Evolutionary conservation across 177 flowering plant genomes (phyloP).

Genomic region (Vitis hybrid): DNA sequence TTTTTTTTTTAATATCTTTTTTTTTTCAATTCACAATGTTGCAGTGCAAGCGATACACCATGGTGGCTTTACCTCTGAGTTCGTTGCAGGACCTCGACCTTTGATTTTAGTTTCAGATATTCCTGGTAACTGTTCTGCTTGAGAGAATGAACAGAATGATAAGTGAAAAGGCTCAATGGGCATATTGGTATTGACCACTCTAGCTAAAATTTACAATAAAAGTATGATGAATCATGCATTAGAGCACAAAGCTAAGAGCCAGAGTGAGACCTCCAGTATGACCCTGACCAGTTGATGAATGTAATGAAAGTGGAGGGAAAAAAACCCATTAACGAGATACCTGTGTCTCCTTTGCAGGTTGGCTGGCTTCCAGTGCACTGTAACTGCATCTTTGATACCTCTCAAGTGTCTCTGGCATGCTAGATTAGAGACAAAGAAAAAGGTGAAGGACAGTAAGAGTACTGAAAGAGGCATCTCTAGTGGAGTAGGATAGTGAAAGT

Average conservation of each 20-base stretch:
- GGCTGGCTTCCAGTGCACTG: conserved; percentile 41
- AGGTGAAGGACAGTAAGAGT: not conserved
- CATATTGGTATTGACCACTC: not conserved
- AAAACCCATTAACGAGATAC: conserved; percentile 20
- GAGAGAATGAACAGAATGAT: conserved; percentile 3
- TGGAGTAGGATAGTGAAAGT: not conserved
- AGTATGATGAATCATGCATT: not conserved
- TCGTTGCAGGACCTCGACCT: conserved; percentile 40
- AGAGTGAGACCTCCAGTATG: not conserved
- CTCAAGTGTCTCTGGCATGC: conserved; percentile 73
- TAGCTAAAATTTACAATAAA: not conserved
- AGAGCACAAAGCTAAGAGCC: not conserved
- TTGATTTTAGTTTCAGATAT: conserved; percentile 41
- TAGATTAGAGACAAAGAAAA: conserved; percentile 12
- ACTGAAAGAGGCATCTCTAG: no score
- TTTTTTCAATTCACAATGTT: no score
- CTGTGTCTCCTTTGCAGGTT: conserved; percentile 40
- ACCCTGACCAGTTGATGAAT: no score
- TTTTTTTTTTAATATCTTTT: no score
- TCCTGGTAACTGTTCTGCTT: conserved; percentile 67
- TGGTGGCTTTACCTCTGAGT: conserved; percentile 37
- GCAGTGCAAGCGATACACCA: not conserved
- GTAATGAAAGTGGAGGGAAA: not conserved
- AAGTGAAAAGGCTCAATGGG: not conserved
- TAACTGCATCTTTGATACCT: conserved; percentile 58